Percentiles rank a stretch among this genome's conserved stretches.
These are phyloP conservation scores for Apiospora kogelbergensis DNA, from an alignment of 2,329 filamentous ascomycete species.

Conservation along the genomic window DNA sequence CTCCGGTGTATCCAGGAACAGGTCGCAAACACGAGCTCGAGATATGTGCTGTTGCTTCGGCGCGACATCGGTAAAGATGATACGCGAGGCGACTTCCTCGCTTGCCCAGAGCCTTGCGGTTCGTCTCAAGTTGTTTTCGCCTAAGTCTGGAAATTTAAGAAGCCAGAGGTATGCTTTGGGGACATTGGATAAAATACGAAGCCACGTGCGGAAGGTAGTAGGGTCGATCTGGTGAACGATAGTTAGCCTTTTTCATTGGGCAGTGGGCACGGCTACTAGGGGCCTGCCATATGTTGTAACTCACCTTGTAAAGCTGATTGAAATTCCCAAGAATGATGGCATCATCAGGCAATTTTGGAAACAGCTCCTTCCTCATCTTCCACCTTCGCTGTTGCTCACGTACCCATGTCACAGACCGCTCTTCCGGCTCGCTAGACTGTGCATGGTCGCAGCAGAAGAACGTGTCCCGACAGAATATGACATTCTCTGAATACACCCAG, in stretches of 20 bases:
- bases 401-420: constrained; percentile 72
- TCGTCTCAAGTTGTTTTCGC: constrained; percentile 78
- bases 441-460: constrained; percentile 99
- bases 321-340: constrained; percentile 94
- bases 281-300: constrained; percentile 19
- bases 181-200: constrained; percentile 81
- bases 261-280: neutral
- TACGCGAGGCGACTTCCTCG: constrained; percentile 77
- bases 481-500: constrained; percentile 97
- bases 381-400: constrained; percentile 81
- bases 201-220: constrained; percentile 92
- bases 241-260: constrained; percentile 15
- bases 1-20: constrained; percentile 96
- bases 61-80: constrained; percentile 95
- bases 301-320: constrained; percentile 96
- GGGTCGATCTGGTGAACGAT: constrained; percentile 75
- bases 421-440: constrained; percentile 77
- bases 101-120: constrained; percentile 85
- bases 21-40: constrained; percentile 84
- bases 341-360: constrained; percentile 79
- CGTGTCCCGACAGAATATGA: constrained; percentile 89
- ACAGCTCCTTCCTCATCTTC: constrained; percentile 91
- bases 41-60: constrained; percentile 94
- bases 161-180: constrained; percentile 94
- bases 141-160: constrained; percentile 91